phyloP scores from a whole-genome alignment of 1,284 basidiomycete genomes.

The Ceratobasidium sp. region DNA sequence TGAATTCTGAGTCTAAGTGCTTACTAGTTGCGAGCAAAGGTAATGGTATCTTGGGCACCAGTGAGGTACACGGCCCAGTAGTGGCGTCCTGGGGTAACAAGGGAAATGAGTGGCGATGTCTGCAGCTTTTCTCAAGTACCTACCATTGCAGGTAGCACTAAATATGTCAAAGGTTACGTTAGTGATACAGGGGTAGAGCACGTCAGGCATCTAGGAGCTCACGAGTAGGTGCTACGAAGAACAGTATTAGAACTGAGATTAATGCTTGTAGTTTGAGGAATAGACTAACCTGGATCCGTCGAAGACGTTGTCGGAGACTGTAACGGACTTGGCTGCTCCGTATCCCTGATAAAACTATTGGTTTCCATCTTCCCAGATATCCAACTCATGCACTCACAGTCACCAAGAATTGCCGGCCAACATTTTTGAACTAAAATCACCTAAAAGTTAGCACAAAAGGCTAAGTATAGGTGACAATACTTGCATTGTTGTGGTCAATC shows the following conservation, averaged over 20 bases:
- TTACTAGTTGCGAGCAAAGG: constrained; percentile 35
- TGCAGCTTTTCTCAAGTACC: background rate
- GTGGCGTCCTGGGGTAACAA: background rate
- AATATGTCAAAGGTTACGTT: too few relatives aligned
- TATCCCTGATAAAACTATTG: constrained; percentile 12
- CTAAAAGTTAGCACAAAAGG: background rate
- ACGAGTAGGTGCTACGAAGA: too few relatives aligned
- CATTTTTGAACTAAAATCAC: constrained; percentile 23
- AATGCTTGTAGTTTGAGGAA: too few relatives aligned
- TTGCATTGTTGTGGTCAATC: constrained; percentile 48
- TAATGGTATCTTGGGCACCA: constrained; percentile 26
- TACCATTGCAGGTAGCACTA: constrained; percentile 20
- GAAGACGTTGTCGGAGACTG: constrained; percentile 39
- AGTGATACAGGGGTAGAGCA: too few relatives aligned
- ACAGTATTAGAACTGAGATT: too few relatives aligned
- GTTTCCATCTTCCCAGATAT: background rate
- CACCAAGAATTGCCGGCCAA: constrained; percentile 38
- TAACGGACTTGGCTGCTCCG: constrained; percentile 21
- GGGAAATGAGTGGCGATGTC: background rate
- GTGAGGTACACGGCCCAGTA: constrained; percentile 29
- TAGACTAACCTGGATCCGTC: constrained; percentile 32
- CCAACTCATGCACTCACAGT: constrained; percentile 1
- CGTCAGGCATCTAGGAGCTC: too few relatives aligned
- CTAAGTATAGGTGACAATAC: background rate
- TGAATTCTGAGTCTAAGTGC: too few relatives aligned